Evolutionary conservation across 129 eudicot species (phyloP).

Genomic region (Arctium lappa): DNA sequence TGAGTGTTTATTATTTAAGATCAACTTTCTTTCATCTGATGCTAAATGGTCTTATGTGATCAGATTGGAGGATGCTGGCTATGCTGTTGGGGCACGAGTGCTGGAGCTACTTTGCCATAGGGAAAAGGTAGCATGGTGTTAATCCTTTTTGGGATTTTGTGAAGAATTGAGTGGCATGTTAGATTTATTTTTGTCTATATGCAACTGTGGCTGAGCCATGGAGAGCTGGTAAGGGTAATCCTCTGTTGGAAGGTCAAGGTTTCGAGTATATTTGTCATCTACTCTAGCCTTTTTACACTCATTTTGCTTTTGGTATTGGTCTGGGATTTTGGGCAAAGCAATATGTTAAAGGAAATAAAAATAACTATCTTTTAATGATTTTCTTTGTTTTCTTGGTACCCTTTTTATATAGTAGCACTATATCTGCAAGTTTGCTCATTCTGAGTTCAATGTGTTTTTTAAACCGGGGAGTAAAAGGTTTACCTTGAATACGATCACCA

Average conservation of each 20-base stretch:
- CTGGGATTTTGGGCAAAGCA: too few relatives aligned
- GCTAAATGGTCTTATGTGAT: slow-evolving; percentile 6
- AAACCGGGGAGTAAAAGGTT: background rate
- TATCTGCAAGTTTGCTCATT: too few relatives aligned
- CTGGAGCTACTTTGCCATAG: slow-evolving; percentile 96
- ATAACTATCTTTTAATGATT: too few relatives aligned
- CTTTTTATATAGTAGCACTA: too few relatives aligned
- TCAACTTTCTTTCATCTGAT: background rate
- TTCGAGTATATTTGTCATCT: background rate
- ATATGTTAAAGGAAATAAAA: too few relatives aligned
- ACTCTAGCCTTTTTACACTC: background rate
- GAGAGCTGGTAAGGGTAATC: too few relatives aligned
- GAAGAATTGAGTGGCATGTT: too few relatives aligned
- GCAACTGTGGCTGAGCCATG: background rate
- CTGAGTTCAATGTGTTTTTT: too few relatives aligned
- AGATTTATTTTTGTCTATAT: background rate
- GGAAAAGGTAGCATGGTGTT: slow-evolving; percentile 60
- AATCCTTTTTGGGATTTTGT: background rate
- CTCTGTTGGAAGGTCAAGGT: too few relatives aligned
- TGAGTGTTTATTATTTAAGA: background rate
- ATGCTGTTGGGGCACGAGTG: slow-evolving; percentile 96
- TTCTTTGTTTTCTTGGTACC: too few relatives aligned
- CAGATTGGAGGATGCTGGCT: slow-evolving; percentile 99
- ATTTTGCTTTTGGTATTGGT: background rate
- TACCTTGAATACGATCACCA: background rate